These are phyloP conservation scores for Zygosaccharomyces siamensis DNA, from an alignment of 805 yeast genomes.

Conservation along the genomic window DNA sequence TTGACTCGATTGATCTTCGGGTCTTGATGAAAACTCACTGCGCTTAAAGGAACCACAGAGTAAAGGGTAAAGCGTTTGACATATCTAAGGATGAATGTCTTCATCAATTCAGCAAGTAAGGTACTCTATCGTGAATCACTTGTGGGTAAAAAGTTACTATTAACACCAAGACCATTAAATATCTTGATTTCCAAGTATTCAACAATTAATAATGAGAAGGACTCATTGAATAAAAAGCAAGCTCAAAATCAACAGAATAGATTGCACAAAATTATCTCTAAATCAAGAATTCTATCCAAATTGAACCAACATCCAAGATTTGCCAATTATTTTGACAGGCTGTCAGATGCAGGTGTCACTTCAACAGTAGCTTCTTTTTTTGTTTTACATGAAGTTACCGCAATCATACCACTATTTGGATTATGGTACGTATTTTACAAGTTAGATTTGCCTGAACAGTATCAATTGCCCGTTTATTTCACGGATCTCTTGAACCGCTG, in stretches of 20 bases:
- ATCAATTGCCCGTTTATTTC: constrained; percentile 23
- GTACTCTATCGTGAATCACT: neutral
- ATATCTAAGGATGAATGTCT: neutral
- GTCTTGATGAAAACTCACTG: neutral
- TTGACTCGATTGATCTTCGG: neutral
- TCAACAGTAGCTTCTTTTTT: constrained; percentile 52
- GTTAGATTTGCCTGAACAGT: constrained; percentile 37
- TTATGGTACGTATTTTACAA: constrained; percentile 64
- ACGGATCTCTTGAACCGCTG: constrained; percentile 50
- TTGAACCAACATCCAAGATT: constrained; percentile 28
- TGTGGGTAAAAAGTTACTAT: neutral
- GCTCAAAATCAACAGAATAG: constrained; percentile 11
- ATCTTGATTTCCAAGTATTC: constrained; percentile 4
- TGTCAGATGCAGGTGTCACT: constrained; percentile 31
- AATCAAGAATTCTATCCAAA: constrained; percentile 26
- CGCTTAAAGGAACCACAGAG: neutral
- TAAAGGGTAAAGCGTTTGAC: neutral
- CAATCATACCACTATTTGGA: constrained; percentile 63
- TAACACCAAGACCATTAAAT: neutral
- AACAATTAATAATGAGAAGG: constrained; percentile 3
- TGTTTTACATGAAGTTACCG: constrained; percentile 68
- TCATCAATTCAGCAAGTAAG: neutral
- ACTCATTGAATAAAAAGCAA: neutral
- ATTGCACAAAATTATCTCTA: constrained; percentile 23
- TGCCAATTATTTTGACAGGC: constrained; percentile 22